Evolutionary conservation across 148 eudicot genomes (phyloP).

Genomic region (Chenopodium formosanum): DNA sequence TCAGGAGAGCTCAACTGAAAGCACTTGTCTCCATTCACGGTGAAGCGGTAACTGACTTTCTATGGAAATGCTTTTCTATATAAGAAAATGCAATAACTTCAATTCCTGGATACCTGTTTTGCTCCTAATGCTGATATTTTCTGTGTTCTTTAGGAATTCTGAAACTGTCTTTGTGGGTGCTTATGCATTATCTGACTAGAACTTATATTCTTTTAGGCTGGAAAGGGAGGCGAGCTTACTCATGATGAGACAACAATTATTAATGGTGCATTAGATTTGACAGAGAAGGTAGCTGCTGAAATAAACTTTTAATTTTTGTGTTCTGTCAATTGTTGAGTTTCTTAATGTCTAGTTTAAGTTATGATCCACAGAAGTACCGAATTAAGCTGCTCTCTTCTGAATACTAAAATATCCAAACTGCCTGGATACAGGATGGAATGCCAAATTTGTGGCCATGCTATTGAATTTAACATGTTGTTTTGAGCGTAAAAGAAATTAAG

Average conservation of each 20-base stretch:
- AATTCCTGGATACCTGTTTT: not conserved
- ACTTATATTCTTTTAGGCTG: constrained; percentile 49
- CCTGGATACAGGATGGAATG: not conserved
- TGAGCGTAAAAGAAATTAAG: not conserved
- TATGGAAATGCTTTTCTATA: not conserved
- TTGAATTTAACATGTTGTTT: no score
- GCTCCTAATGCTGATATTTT: not conserved
- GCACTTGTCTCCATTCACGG: constrained; percentile 89
- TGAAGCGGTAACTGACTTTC: constrained; percentile 53
- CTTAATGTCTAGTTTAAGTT: not conserved
- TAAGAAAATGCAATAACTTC: not conserved
- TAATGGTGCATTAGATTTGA: constrained; percentile 90
- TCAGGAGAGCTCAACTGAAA: constrained; percentile 88
- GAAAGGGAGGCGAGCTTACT: constrained; percentile 95
- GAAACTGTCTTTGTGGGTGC: not conserved
- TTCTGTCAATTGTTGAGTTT: not conserved
- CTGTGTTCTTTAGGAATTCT: not conserved
- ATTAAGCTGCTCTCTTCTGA: not conserved
- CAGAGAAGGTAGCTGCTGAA: constrained; percentile 41
- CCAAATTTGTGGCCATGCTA: not conserved
- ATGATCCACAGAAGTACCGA: not conserved
- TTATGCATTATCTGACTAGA: not conserved
- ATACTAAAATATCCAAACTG: not conserved
- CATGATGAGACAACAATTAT: constrained; percentile 97
- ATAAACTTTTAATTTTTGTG: not conserved